Base-by-base conservation (phyloP, 371 early-diverging fungal species). In the Batkoa obscura region DNA sequence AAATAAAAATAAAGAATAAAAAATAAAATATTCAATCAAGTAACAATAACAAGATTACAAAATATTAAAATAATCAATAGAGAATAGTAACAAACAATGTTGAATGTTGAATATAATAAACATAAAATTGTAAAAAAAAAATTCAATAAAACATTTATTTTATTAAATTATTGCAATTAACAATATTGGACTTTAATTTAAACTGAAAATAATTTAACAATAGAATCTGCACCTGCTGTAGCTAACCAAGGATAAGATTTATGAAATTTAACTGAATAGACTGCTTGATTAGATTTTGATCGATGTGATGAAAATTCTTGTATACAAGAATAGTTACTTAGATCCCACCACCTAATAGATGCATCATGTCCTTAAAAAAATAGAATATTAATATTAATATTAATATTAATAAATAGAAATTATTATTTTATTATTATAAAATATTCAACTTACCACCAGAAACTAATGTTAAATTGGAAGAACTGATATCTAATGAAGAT, bases 281-380 rank as follows among this genome's bases (percentile, higher is more conserved):
- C 83, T 32, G 84, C 86, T 65, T 88, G 88, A 60, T 83, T 80
- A 33, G 76, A 74, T 64, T 86, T 85, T 57, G 72, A 70, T 23
- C 86, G 66, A 59, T 88, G 88, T 0, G 84, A 74, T 23, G 80
- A 73, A 58, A 84, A 78, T 62, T 86, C 87, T 63, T 88, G 87
- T 15, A 83, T 59, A 67, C 85, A 86, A 13, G 71, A 60, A 39
- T 72, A 71, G n/a, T 73, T 70, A 15, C 69, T 60, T 37, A 87
- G 66, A 62, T 89, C 87, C 88, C 89, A 91, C 65, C 83, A 66
- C 43, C 86, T 74, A 30, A 88, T 71, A 2, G 84, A 80, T 43
- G 81, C 73, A 64, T 91, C 88, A 67, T 91, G 88, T 0, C 86
- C 83, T 75, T 61, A 33, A 31, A 49, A 50, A 6, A 36, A 13